Conservation (phyloP, 1,139 yeast genomes). For the Lodderomyces margitis region DNA sequence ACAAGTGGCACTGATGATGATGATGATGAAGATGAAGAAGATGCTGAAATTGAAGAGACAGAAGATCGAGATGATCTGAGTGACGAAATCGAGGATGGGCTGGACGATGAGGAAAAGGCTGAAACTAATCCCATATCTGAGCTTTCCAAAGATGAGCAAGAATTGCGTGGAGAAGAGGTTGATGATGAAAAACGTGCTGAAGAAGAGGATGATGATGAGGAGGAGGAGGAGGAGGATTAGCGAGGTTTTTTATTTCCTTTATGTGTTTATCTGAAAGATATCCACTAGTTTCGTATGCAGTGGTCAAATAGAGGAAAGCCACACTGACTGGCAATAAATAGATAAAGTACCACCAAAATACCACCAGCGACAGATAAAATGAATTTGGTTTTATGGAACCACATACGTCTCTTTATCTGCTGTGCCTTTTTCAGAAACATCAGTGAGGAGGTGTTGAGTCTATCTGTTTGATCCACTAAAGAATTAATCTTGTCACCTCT, state of each 20-base stretch:
- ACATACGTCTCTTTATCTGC: constrained; percentile 61
- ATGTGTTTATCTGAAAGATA: not conserved
- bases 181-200: constrained; percentile 11
- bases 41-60: constrained; percentile 17
- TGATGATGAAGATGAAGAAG: constrained; percentile 17
- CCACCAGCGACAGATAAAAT: constrained; percentile 29
- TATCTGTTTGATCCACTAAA: constrained; percentile 79
- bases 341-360: constrained; percentile 32
- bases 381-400: constrained; percentile 58
- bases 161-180: constrained; percentile 9
- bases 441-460: constrained; percentile 65
- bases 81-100: constrained; percentile 26
- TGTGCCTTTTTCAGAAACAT: constrained; percentile 74
- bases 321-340: constrained; percentile 48
- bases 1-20: constrained; percentile 17
- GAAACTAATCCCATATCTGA: constrained; percentile 13
- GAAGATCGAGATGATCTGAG: constrained; percentile 22
- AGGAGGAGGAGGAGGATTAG: constrained; percentile 4
- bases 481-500: constrained; percentile 78
- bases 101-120: constrained; percentile 16
- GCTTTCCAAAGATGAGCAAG: not conserved
- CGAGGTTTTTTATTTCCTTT: not conserved
- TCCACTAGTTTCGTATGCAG: constrained; percentile 20
- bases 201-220: constrained; percentile 7
- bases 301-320: constrained; percentile 46